Conservation (phyloP, 1,284 basidiomycete species). For the Thecaphora thlaspeos region DNA sequence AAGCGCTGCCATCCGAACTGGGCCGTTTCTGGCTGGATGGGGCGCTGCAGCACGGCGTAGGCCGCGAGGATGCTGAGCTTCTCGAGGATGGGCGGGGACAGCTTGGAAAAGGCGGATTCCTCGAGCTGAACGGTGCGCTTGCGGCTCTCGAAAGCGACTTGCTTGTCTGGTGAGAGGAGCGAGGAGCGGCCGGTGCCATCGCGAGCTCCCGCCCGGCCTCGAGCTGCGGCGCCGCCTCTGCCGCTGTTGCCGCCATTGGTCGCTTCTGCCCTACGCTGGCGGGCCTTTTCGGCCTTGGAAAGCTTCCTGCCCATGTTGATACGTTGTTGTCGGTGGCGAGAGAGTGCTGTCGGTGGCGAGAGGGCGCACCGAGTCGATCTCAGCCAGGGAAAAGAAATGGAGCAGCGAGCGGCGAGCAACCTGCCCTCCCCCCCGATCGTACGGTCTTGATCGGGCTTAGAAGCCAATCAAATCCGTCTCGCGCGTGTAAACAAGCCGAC, state of each 20-base stretch:
- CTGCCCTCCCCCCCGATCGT: too few relatives aligned
- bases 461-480: too few relatives aligned
- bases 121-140: conserved; percentile 25
- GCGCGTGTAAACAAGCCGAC: too few relatives aligned
- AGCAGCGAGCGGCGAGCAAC: too few relatives aligned
- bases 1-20: conserved; percentile 32
- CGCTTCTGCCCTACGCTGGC: conserved; percentile 12
- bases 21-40: conserved; percentile 15
- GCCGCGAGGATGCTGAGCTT: conserved; percentile 37
- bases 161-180: conserved; percentile 24
- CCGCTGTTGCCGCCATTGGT: conserved; percentile 5
- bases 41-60: conserved; percentile 27
- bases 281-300: conserved; percentile 36
- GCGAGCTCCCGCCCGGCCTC: conserved; percentile 13
- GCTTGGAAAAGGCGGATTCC: conserved; percentile 42
- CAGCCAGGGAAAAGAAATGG: too few relatives aligned
- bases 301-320: conserved; percentile 37
- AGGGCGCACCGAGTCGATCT: too few relatives aligned
- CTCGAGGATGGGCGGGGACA: conserved; percentile 34
- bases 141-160: conserved; percentile 24
- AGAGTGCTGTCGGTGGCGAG: too few relatives aligned
- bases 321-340: too few relatives aligned
- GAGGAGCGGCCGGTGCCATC: conserved; percentile 9
- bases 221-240: conserved; percentile 9
- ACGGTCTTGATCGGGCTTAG: too few relatives aligned